Evolutionary conservation across 2,329 filamentous ascomycete species (phyloP).

Genomic region (Fusarium luffae): DNA sequence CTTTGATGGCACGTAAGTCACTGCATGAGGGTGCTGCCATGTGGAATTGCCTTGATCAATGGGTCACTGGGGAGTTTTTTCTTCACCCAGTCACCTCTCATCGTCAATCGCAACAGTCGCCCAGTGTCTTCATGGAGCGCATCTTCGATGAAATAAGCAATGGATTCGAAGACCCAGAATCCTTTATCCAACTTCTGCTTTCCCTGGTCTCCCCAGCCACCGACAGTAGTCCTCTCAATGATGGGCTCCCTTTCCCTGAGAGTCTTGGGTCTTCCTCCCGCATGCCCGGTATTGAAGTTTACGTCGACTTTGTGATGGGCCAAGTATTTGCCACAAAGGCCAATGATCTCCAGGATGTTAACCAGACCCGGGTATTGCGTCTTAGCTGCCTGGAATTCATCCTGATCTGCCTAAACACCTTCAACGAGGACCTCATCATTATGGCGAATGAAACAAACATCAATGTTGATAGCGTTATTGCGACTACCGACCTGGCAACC

Average conservation of each 20-base stretch:
- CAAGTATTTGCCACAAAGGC: slow-evolving; percentile 77
- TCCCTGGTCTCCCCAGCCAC: slow-evolving; percentile 75
- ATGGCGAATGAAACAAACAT: slow-evolving; percentile 84
- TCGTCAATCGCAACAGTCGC: slow-evolving; percentile 49
- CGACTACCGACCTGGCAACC: slow-evolving; percentile 76
- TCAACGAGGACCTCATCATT: slow-evolving; percentile 93
- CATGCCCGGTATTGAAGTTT: slow-evolving; percentile 85
- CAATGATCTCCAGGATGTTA: slow-evolving; percentile 71
- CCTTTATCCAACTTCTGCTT: slow-evolving; percentile 82
- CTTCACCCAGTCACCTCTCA: slow-evolving; percentile 49
- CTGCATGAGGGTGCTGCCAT: slow-evolving; percentile 74
- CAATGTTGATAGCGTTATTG: slow-evolving; percentile 78
- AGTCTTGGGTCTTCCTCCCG: slow-evolving; percentile 81
- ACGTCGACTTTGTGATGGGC: slow-evolving; percentile 90
- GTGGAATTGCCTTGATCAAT: slow-evolving; percentile 84
- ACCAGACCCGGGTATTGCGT: slow-evolving; percentile 78
- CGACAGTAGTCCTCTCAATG: slow-evolving; percentile 71
- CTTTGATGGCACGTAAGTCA: slow-evolving; percentile 80
- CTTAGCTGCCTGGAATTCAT: slow-evolving; percentile 88
- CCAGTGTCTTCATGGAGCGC: slow-evolving; percentile 65
- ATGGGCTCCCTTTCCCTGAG: slow-evolving; percentile 88
- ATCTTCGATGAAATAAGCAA: slow-evolving; percentile 79
- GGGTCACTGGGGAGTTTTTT: slow-evolving; percentile 73
- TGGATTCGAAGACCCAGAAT: slow-evolving; percentile 85
- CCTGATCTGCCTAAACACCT: slow-evolving; percentile 79